Conservation (phyloP, 495 filamentous ascomycete species). For the Evernia prunastri region DNA sequence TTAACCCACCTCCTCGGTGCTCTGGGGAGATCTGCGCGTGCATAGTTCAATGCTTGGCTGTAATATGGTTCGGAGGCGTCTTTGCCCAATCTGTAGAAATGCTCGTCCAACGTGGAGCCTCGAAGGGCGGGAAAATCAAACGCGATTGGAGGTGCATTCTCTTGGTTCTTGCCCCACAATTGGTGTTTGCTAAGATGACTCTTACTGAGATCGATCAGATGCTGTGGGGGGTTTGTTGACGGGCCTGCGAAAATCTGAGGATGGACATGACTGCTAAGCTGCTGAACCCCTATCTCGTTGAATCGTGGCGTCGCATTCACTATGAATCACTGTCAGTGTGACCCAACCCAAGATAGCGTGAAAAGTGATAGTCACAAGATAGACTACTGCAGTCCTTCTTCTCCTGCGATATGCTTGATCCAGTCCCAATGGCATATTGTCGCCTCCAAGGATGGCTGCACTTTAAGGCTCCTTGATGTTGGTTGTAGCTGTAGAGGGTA, state of each 20-base stretch:
- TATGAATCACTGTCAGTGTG: slow-evolving; percentile 27
- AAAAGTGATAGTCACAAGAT: slow-evolving; percentile 32
- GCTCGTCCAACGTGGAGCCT: slow-evolving; percentile 80
- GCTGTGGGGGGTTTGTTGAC: slow-evolving; percentile 50
- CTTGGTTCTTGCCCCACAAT: slow-evolving; percentile 82
- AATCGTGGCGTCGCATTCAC: slow-evolving; percentile 59
- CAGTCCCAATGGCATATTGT: slow-evolving; percentile 28
- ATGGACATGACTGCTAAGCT: slow-evolving; percentile 75
- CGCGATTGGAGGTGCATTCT: slow-evolving; percentile 63
- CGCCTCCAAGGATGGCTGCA: slow-evolving; percentile 25
- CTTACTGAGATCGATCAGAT: slow-evolving; percentile 70
- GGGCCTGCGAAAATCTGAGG: slow-evolving; percentile 71
- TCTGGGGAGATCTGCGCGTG: slow-evolving; percentile 55
- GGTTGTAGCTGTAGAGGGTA: slow-evolving; percentile 6
- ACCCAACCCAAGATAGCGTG: too few species aligned
- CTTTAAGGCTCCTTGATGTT: slow-evolving; percentile 22
- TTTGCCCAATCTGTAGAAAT: slow-evolving; percentile 86
- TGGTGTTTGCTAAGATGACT: slow-evolving; percentile 83
- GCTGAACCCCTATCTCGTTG: slow-evolving; percentile 93
- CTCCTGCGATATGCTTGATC: slow-evolving; percentile 25
- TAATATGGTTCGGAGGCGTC: slow-evolving; percentile 88
- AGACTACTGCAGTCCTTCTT: slow-evolving; percentile 27
- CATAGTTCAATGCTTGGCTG: slow-evolving; percentile 64
- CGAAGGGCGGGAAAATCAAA: slow-evolving; percentile 80
- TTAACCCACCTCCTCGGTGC: slow-evolving; percentile 74